Evolutionary conservation across 495 filamentous ascomycete genomes (phyloP).

Genomic region (Xylaria telfairii): DNA sequence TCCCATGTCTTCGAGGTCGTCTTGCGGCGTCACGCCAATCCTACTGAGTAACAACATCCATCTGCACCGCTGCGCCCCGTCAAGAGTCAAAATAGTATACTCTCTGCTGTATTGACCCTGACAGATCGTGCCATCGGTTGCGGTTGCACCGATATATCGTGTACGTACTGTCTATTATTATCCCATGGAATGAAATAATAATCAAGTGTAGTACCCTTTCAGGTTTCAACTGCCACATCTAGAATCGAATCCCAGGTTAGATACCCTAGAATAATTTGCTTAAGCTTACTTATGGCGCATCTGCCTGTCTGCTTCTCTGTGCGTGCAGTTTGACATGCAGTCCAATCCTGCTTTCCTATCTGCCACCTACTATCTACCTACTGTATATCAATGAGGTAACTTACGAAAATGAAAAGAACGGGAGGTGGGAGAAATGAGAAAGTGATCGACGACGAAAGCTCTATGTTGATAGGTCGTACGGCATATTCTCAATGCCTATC

Average conservation of each 20-base stretch:
- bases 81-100: not conserved
- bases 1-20: not conserved
- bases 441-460: not conserved
- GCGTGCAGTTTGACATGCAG: not conserved
- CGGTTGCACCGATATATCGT: not conserved
- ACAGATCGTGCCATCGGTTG: not conserved
- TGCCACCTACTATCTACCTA: slow-evolving; percentile 4
- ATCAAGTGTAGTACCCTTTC: not conserved
- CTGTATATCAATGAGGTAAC: not conserved
- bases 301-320: not conserved
- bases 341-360: not conserved
- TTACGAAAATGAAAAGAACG: no score
- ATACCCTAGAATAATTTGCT: not conserved
- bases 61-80: not conserved
- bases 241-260: no score
- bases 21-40: not conserved
- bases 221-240: not conserved
- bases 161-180: slow-evolving; percentile 2
- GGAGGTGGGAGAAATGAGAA: not conserved
- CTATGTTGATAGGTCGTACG: not conserved
- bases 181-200: not conserved
- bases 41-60: slow-evolving; percentile 6
- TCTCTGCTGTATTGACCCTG: not conserved
- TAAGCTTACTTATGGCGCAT: not conserved
- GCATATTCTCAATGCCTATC: slow-evolving; percentile 2